A percentile compares a stretch with the other conserved stretches of the same genome.
Conservation (phyloP, 2,329 filamentous ascomycete genomes). For the Beauveria caledonica region DNA sequence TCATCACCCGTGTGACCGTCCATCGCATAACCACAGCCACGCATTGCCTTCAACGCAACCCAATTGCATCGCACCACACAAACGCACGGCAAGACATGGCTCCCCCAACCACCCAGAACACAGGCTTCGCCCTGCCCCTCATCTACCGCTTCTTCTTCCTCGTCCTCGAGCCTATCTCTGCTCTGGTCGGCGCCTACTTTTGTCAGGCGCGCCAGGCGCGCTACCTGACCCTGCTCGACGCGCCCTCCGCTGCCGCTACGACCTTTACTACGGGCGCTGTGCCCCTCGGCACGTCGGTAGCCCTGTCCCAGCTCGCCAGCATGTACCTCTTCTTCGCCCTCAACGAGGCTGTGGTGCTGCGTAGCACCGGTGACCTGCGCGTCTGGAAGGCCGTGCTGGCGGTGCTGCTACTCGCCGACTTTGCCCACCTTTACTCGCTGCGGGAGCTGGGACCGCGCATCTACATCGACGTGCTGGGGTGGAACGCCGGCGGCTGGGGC, state of each 20-base stretch:
- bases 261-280: constrained; percentile 22
- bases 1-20: too few relatives aligned
- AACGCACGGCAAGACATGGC: too few relatives aligned
- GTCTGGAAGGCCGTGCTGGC: constrained; percentile 65
- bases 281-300: constrained; percentile 55
- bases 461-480: constrained; percentile 54
- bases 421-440: constrained; percentile 66
- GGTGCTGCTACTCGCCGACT: constrained; percentile 63
- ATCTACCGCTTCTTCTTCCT: constrained; percentile 68
- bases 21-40: too few relatives aligned
- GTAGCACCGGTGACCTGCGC: constrained; percentile 55
- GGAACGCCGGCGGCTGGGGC: constrained; percentile 62
- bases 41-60: too few relatives aligned
- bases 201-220: constrained; percentile 39
- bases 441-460: constrained; percentile 47
- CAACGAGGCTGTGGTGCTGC: constrained; percentile 68
- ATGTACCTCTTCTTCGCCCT: constrained; percentile 70
- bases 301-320: constrained; percentile 68
- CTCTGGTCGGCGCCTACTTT: constrained; percentile 44
- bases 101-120: neutral
- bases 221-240: constrained; percentile 59
- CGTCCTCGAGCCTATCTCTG: constrained; percentile 55
- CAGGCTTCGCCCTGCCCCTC: constrained; percentile 44
- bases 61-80: too few relatives aligned
- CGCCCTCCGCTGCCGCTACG: constrained; percentile 36